phyloP scores from a whole-genome alignment of 208 protist species.

The Jaenimonas drosophilae region DNA sequence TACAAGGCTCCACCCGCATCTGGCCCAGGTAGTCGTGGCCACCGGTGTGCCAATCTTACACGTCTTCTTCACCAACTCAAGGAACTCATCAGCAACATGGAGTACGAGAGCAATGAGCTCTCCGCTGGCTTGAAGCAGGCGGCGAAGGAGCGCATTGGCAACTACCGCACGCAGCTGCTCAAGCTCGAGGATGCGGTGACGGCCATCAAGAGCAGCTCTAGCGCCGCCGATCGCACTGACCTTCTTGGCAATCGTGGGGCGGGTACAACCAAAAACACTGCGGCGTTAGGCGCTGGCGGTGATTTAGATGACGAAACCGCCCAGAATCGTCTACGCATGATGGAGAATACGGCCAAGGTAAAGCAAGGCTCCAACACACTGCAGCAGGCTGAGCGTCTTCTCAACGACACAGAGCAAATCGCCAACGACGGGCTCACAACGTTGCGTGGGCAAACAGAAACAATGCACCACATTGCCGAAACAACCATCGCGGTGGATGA shows the following conservation, averaged over 20 bases:
- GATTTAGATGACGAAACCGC: slow-evolving; percentile 42
- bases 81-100: slow-evolving; percentile 63
- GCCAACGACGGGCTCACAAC: slow-evolving; percentile 42
- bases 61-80: slow-evolving; percentile 23
- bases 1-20: slow-evolving; percentile 42
- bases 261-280: background rate
- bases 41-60: slow-evolving; percentile 20
- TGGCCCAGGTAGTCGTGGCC: slow-evolving; percentile 40
- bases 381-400: slow-evolving; percentile 39
- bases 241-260: slow-evolving; percentile 17
- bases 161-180: slow-evolving; percentile 20
- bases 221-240: slow-evolving; percentile 42
- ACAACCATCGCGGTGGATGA: slow-evolving; percentile 58
- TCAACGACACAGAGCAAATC: slow-evolving; percentile 56
- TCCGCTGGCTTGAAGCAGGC: slow-evolving; percentile 25
- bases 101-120: slow-evolving; percentile 61
- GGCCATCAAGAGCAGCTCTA: slow-evolving; percentile 25
- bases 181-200: slow-evolving; percentile 29
- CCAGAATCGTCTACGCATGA: slow-evolving; percentile 46
- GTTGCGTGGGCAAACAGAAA: slow-evolving; percentile 55
- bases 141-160: slow-evolving; percentile 28
- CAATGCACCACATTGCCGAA: slow-evolving; percentile 52
- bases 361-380: slow-evolving; percentile 41
- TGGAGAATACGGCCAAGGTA: slow-evolving; percentile 67
- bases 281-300: background rate